Evolutionary conservation across 2,329 filamentous ascomycete genomes (phyloP), one percentile per base, ranked within the genome.

Genomic region (Talaromyces sp.): DNA sequence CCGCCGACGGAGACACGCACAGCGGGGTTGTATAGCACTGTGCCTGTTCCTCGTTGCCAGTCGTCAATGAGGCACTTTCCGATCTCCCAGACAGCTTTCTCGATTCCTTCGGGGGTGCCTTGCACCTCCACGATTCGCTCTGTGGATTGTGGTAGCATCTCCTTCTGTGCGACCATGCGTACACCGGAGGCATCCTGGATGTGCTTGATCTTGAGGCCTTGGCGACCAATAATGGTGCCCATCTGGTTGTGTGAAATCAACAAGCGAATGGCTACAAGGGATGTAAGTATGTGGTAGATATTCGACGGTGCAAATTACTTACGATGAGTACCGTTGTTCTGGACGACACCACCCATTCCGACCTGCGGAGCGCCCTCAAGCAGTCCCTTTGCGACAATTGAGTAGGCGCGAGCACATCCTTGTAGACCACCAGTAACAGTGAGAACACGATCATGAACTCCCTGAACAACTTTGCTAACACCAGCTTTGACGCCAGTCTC

Each of bases 171-270:
- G 58, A 99, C 93, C 95, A 99, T 99, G 76, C 95, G 93, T 66
- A 98, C 95, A 69, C 93, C 93, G 5, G 95, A 98, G 35, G 89
- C 89, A 78, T 99, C 95, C 79, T 99, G 95, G 71, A 99, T 99
- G 78, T 97, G 92, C 86, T 99, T 99, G 85, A 99, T 99, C 85
- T 98, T 99, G 71, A 97, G 85, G 66, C 95, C 95, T 78, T 96
- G 91, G 70, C 93, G 89, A 73, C 95, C 95, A 76, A 99, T 99
- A 82, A 99, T 97, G 73, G 95, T 99, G 68, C 95, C 95, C 95
- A 99, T 99, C 82, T 99, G 95, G 79, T 98, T 98, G 84, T 99
- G 94, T 39, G 95, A 99, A 79, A 99, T 98, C 77, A 99, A 89
- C 37, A 99, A 89, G 76, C 97, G 97, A 79, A 99, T 91, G 67